Evolutionary conservation across 2,329 filamentous ascomycete species (phyloP).

Genomic region (Aspergillus glaucus): DNA sequence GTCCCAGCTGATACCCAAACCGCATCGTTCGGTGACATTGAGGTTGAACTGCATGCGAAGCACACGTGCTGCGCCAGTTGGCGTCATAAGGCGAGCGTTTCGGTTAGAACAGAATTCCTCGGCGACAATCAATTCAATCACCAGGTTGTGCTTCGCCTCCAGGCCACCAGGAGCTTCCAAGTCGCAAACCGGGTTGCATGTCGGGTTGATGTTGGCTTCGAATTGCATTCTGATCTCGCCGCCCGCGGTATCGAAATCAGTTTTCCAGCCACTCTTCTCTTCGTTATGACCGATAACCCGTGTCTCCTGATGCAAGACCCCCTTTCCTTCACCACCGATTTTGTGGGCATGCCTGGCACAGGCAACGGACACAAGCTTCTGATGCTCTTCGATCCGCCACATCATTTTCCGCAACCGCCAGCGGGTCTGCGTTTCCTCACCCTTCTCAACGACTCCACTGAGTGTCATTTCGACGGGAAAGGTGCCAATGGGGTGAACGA

Average conservation of each 20-base stretch:
- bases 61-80: slow-evolving; percentile 84
- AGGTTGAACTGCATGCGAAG: slow-evolving; percentile 87
- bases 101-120: slow-evolving; percentile 74
- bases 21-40: slow-evolving; percentile 72
- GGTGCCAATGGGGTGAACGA: slow-evolving; percentile 78
- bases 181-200: slow-evolving; percentile 67
- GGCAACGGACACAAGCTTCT: slow-evolving; percentile 70
- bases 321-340: slow-evolving; percentile 61
- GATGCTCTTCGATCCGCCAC: slow-evolving; percentile 87
- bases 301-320: slow-evolving; percentile 65
- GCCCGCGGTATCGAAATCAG: slow-evolving; percentile 59
- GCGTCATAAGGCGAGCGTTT: slow-evolving; percentile 67
- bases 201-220: slow-evolving; percentile 55
- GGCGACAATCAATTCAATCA: slow-evolving; percentile 88
- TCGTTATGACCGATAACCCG: slow-evolving; percentile 75
- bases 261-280: slow-evolving; percentile 86
- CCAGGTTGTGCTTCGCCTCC: slow-evolving; percentile 74
- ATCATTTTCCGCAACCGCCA: slow-evolving; percentile 89
- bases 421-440: slow-evolving; percentile 62
- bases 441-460: slow-evolving; percentile 75
- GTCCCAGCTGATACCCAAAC: slow-evolving; percentile 92
- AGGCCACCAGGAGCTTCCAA: slow-evolving; percentile 67
- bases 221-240: slow-evolving; percentile 81
- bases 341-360: slow-evolving; percentile 70
- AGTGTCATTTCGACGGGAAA: slow-evolving; percentile 75